Evolutionary conservation across 805 yeast species (phyloP).

Genomic region (Priceomyces haplophilus): DNA sequence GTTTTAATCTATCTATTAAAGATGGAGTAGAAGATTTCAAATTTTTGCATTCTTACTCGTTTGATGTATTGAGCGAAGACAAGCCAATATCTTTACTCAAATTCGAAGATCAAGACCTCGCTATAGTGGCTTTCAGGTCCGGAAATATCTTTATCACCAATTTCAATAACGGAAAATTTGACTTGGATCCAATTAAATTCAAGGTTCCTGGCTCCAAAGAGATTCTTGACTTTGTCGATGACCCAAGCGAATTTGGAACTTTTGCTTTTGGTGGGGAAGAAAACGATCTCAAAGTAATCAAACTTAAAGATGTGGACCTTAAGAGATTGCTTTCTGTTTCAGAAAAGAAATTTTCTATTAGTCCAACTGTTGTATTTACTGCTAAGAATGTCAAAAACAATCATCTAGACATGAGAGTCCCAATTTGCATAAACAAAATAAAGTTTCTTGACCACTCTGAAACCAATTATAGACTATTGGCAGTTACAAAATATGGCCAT

Average conservation of each 20-base stretch:
- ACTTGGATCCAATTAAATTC: slow-evolving; percentile 27
- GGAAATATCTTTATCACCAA: slow-evolving; percentile 42
- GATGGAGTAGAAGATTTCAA: slow-evolving; percentile 40
- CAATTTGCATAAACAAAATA: slow-evolving; percentile 71
- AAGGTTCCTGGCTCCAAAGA: slow-evolving; percentile 42
- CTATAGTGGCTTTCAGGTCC: slow-evolving; percentile 46
- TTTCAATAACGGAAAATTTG: slow-evolving; percentile 23
- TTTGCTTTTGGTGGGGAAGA: slow-evolving; percentile 89
- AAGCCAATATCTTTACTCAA: slow-evolving; percentile 32
- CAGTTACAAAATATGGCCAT: slow-evolving; percentile 75
- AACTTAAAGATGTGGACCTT: slow-evolving; percentile 22
- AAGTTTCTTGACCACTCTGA: slow-evolving; percentile 40
- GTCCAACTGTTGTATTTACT: slow-evolving; percentile 46
- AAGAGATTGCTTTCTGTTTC: slow-evolving; percentile 16
- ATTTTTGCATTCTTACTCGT: slow-evolving; percentile 28
- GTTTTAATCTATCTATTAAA: slow-evolving; percentile 22
- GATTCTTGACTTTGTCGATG: slow-evolving; percentile 45
- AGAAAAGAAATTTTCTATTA: slow-evolving; percentile 17
- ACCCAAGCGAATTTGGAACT: slow-evolving; percentile 47
- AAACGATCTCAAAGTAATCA: slow-evolving; percentile 57
- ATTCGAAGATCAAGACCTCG: slow-evolving; percentile 26
- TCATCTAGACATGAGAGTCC: slow-evolving; percentile 73
- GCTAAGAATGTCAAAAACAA: slow-evolving; percentile 85
- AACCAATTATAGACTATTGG: slow-evolving; percentile 49
- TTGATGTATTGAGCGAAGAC: slow-evolving; percentile 21